Percentiles rank a stretch among this genome's conserved stretches.
These are phyloP conservation scores for Guillardia theta DNA, from an alignment of 78 protist species.

Conservation along the genomic window DNA sequence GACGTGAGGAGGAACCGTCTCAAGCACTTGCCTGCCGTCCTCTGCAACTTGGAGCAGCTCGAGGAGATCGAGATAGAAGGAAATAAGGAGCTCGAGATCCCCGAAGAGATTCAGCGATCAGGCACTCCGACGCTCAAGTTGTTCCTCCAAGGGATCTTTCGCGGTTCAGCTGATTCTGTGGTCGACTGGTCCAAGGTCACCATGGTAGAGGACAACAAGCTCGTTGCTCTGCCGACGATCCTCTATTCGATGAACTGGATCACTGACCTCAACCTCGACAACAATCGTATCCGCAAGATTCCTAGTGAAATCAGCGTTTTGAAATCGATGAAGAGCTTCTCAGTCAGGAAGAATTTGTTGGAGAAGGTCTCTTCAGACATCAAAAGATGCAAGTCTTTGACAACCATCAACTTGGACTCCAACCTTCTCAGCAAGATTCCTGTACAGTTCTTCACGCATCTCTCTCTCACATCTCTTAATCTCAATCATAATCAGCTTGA, in stretches of 20 bases:
- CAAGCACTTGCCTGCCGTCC: neutral
- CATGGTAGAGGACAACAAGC: neutral
- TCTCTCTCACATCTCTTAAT: neutral
- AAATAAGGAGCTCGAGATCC: neutral
- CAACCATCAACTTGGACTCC: neutral
- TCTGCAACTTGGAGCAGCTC: neutral
- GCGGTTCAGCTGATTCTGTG: neutral
- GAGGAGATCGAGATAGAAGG: neutral
- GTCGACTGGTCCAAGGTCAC: neutral
- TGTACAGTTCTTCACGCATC: neutral
- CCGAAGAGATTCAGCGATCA: neutral
- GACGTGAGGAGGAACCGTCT: neutral
- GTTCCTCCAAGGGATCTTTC: neutral
- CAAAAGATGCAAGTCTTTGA: neutral
- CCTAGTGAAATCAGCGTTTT: neutral
- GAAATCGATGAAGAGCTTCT: neutral
- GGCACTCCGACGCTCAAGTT: neutral
- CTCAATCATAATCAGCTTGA: neutral
- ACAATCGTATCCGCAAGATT: neutral
- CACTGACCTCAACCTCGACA: neutral
- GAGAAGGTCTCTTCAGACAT: neutral
- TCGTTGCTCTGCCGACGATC: neutral
- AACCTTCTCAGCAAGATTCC: neutral
- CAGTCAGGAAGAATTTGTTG: neutral
- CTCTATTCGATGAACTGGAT: neutral